Percentiles rank a stretch among this genome's conserved stretches.
phyloP scores from a whole-genome alignment of 129 eudicot species.

The Arctium lappa region DNA sequence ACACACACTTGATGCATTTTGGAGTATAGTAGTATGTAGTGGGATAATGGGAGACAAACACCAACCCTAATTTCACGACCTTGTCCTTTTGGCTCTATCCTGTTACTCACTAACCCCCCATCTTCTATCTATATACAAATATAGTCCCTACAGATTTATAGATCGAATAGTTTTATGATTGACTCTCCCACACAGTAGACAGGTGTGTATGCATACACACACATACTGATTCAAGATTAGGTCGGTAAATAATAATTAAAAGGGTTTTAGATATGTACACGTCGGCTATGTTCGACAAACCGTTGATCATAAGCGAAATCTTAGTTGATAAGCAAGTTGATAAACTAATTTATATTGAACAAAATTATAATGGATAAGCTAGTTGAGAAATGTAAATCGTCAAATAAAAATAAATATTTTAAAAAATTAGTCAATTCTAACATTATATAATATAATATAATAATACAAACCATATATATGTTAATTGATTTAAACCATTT shows the following conservation, averaged over 20 bases:
- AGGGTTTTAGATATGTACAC: too few species aligned
- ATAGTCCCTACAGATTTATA: background rate
- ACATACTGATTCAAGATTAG: background rate
- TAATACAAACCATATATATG: too few species aligned
- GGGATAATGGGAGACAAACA: conserved; percentile 44
- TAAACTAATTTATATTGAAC: too few species aligned
- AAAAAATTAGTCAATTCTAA: too few species aligned
- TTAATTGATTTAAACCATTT: too few species aligned
- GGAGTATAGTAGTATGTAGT: conserved; percentile 26
- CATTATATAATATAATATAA: too few species aligned
- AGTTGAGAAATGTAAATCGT: too few species aligned
- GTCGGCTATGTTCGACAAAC: background rate
- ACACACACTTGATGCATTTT: conserved; percentile 25
- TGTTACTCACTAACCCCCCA: conserved; percentile 11
- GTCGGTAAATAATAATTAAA: background rate
- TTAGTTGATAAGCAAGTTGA: too few species aligned
- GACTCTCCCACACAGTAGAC: background rate
- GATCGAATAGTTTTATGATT: background rate
- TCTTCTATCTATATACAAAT: background rate
- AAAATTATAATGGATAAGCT: too few species aligned
- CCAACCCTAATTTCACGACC: conserved; percentile 66
- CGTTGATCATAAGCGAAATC: too few species aligned
- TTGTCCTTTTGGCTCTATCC: conserved; percentile 44
- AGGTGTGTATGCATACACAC: background rate
- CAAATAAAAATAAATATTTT: too few species aligned